phyloP scores from a whole-genome alignment of 176 grass and related monocot genomes.

The Juncus effusus region DNA sequence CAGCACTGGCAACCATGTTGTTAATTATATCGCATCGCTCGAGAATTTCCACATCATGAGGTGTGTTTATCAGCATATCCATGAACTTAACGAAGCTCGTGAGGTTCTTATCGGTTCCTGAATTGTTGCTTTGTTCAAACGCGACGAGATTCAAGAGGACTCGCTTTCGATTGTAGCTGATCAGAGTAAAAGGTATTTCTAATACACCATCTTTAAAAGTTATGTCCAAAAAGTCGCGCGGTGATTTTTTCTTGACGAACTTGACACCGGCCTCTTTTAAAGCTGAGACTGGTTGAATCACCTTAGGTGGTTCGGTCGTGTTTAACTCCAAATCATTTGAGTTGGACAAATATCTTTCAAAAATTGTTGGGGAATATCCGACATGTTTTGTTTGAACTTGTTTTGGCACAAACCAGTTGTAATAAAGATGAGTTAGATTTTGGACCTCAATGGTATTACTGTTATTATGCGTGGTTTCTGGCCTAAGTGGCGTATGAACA shows the following conservation, averaged over 20 bases:
- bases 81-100: slow-evolving; percentile 5
- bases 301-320: background rate
- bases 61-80: slow-evolving; percentile 9
- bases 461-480: too few species aligned
- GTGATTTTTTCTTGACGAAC: background rate
- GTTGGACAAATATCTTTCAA: background rate
- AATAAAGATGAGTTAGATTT: slow-evolving; percentile 10
- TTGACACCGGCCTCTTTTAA: slow-evolving; percentile 2
- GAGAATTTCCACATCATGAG: background rate
- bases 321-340: background rate
- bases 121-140: background rate
- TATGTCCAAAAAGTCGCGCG: background rate
- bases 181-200: background rate
- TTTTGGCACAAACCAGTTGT: background rate
- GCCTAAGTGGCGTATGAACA: background rate
- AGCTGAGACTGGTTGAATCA: background rate
- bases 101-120: background rate
- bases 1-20: slow-evolving; percentile 1
- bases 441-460: background rate
- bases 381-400: background rate
- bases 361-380: too few species aligned
- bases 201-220: background rate
- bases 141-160: background rate
- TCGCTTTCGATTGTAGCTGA: background rate
- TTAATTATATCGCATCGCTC: background rate